Conservation (phyloP, 2,329 filamentous ascomycete species). For the Dothistroma pini region DNA sequence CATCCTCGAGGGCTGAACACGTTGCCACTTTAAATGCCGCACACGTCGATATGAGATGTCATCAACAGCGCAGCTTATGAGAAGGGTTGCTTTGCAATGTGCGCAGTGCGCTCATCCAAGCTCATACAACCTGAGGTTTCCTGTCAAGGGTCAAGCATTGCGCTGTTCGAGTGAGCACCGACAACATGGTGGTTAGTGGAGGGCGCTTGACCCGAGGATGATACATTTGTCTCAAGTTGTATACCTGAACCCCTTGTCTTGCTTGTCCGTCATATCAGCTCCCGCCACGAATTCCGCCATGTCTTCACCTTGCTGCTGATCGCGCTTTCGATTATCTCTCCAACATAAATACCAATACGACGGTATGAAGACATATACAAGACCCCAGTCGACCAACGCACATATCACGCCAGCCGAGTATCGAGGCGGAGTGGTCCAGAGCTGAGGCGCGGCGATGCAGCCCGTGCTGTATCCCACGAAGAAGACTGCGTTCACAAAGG, state of each 20-base stretch:
- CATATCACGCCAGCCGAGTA: conserved; percentile 49
- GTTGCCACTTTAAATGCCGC: no score
- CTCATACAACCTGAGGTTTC: no score
- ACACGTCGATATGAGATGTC: no score
- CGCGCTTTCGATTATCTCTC: conserved; percentile 36
- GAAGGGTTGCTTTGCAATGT: no score
- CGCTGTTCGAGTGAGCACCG: no score
- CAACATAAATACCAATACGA: conserved; percentile 38
- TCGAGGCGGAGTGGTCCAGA: conserved; percentile 46
- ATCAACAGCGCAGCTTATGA: no score
- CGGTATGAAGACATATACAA: conserved; percentile 35
- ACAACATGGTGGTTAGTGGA: no score
- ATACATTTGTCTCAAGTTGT: conserved; percentile 17
- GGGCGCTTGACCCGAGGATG: no score
- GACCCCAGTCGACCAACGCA: conserved; percentile 43
- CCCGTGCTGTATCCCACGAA: conserved; percentile 51
- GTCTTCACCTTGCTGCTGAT: conserved; percentile 15
- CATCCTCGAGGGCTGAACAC: no score
- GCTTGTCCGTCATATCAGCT: conserved; percentile 37
- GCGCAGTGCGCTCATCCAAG: no score
- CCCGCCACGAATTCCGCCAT: conserved; percentile 13
- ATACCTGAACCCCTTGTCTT: conserved; percentile 37
- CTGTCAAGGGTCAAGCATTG: no score
- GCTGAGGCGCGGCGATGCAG: conserved; percentile 48
- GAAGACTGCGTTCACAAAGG: conserved; percentile 47